Conservation (phyloP, 1,139 yeast genomes). For the Blastobotrys petasosporus region DNA sequence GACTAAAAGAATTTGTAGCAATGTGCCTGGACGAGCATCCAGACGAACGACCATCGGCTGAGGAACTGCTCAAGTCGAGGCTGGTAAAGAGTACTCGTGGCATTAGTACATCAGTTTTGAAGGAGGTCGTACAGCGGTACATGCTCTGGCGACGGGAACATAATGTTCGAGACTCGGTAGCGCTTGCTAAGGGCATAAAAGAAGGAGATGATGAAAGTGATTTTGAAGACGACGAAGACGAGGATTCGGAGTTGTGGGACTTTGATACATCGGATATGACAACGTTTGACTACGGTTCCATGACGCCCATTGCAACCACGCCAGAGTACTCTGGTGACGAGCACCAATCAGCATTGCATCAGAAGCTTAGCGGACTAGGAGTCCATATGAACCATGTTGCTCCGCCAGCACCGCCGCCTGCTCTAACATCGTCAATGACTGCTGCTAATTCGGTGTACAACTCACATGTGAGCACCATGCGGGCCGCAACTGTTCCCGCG, state of each 20-base stretch:
- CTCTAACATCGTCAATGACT: background rate
- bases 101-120: conserved; percentile 53
- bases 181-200: conserved; percentile 19
- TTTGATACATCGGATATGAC: conserved; percentile 25
- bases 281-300: conserved; percentile 11
- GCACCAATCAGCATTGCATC: background rate
- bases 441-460: too few relatives aligned
- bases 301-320: conserved; percentile 1
- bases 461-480: too few relatives aligned
- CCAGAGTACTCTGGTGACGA: background rate
- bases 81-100: conserved; percentile 60
- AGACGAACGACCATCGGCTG: conserved; percentile 80
- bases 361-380: conserved; percentile 9
- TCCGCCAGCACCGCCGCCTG: conserved; percentile 9
- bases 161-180: conserved; percentile 30
- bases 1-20: conserved; percentile 83
- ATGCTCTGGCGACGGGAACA: conserved; percentile 52
- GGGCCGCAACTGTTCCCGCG: too few relatives aligned
- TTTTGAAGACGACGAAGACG: conserved; percentile 32
- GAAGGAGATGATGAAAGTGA: conserved; percentile 32
- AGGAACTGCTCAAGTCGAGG: conserved; percentile 68
- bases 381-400: background rate
- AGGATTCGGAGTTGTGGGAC: conserved; percentile 40
- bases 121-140: conserved; percentile 77
- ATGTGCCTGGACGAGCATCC: conserved; percentile 92